Percentiles rank a stretch among this genome's conserved stretches.
These are phyloP conservation scores for Erigeron philadelphicus DNA, from an alignment of 140 eudicot species.

Conservation along the genomic window DNA sequence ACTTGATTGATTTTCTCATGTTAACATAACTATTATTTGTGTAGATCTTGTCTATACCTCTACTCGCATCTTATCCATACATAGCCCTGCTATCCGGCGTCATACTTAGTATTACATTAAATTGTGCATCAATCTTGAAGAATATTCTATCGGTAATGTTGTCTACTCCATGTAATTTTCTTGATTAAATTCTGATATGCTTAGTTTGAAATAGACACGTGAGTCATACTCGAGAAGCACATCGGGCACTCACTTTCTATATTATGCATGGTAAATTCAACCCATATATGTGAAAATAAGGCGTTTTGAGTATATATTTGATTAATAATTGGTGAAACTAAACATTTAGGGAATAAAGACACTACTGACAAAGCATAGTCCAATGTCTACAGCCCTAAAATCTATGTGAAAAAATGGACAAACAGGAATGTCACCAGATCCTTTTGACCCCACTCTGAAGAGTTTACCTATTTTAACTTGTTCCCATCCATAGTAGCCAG, in stretches of 20 bases:
- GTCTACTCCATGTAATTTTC: conserved; percentile 1
- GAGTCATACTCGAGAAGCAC: background rate
- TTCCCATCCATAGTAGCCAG: too few species aligned
- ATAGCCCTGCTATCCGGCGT: conserved; percentile 58
- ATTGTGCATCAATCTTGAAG: conserved; percentile 62
- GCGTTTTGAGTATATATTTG: conserved; percentile 5
- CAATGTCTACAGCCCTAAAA: background rate
- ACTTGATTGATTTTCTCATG: background rate
- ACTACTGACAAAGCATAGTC: background rate
- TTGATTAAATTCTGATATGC: background rate
- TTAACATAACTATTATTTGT: conserved; percentile 15
- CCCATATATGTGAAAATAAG: background rate
- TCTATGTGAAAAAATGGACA: too few species aligned
- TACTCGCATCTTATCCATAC: conserved; percentile 63
- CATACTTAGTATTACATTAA: conserved; percentile 43
- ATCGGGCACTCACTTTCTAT: background rate
- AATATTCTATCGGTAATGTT: conserved; percentile 54
- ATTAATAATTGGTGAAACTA: conserved; percentile 8
- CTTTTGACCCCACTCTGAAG: too few species aligned
- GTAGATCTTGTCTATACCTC: conserved; percentile 58
- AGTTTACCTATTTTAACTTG: too few species aligned
- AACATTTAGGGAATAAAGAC: background rate
- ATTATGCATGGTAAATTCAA: background rate
- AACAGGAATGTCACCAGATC: too few species aligned
- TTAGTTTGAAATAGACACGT: background rate